Base-by-base conservation (phyloP, 2,329 filamentous ascomycete species). In the Colletotrichum sp. region DNA sequence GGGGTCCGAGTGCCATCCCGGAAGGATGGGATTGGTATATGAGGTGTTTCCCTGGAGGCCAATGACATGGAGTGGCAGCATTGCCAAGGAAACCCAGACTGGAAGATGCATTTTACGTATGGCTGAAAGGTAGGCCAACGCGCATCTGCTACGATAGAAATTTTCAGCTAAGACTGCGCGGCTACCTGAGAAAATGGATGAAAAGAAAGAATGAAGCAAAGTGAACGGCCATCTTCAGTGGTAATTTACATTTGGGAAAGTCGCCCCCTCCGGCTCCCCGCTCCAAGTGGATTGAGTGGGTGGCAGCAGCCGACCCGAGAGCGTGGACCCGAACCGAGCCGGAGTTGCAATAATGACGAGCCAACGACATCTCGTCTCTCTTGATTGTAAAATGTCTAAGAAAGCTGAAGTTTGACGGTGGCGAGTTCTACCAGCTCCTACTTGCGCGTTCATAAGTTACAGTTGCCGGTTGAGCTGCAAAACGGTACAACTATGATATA, bases 1-100 rank as follows among this genome's bases (percentile, higher is more conserved):
- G 1, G 88, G 88, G 77, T 89, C 88, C 0, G 87, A 86, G 77
- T 89, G 85, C 81, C 86, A 89, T 6, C 88, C 88, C 1, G 88
- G 86, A 4, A 90, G 80, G 5, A 89, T 83, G 0, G 88, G 88
- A 79, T 89, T 89, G 12, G 22, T 25, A 34, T 66, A 71, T 3
- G 62, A 36, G 18, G 60, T 64, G n/a, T 64, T 64, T 52, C 7
- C 43, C 43, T 22, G 30, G 16, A 36, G 7, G 60, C 32, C 5
- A 12, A 25, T 39, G 22, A 5, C 32, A 39, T 39, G 18, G 18
- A 12, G 3, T 52, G 43, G 43, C 43, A 52, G 3, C 43, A 52
- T 52, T 22, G 43, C 43, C 43, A 52, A 52, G n/a, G n/a, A 22
- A 22, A 22, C 3, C 43, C 43, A 52, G 9, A n/a, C 12, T 2